Conservation (phyloP, 108 stramenopile genomes). For the Poteriospumella lacustris region DNA sequence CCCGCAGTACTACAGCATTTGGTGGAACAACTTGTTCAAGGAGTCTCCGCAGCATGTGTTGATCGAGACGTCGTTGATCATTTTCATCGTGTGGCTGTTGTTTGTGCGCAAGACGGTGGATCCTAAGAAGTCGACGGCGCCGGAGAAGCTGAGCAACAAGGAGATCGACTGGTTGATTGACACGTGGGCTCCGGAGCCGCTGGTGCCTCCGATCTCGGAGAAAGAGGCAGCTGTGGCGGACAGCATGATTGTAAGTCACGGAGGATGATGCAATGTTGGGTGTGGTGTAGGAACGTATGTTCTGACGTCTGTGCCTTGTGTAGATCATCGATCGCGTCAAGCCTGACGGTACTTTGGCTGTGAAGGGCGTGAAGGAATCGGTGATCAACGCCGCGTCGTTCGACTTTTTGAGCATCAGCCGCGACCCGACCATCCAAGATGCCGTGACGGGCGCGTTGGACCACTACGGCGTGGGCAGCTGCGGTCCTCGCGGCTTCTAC, state of each 20-base stretch:
- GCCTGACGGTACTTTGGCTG: conserved; percentile 1
- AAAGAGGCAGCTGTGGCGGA: background rate
- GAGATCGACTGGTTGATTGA: conserved; percentile 69
- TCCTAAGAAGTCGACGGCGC: too few relatives aligned
- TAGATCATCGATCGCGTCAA: conserved; percentile 10
- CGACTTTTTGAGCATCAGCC: conserved; percentile 54
- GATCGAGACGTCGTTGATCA: background rate
- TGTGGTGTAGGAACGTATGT: background rate
- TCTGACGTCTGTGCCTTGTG: background rate
- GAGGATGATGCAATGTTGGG: background rate
- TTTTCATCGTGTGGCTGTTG: background rate
- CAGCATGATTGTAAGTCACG: background rate
- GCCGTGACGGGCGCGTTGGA: conserved; percentile 62
- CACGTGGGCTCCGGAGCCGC: conserved; percentile 80
- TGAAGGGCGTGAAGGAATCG: conserved; percentile 36
- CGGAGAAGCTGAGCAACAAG: conserved; percentile 32
- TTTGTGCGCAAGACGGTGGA: background rate
- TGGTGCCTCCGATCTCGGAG: conserved; percentile 56
- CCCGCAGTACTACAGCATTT: background rate
- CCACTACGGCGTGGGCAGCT: conserved; percentile 87
- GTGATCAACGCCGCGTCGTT: conserved; percentile 51
- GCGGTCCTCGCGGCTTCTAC: conserved; percentile 98
- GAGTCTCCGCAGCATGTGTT: background rate
- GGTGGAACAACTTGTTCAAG: background rate
- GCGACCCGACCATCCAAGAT: conserved; percentile 47